phyloP scores from a whole-genome alignment of 306 rosid species.

The Acacia acuminata region DNA sequence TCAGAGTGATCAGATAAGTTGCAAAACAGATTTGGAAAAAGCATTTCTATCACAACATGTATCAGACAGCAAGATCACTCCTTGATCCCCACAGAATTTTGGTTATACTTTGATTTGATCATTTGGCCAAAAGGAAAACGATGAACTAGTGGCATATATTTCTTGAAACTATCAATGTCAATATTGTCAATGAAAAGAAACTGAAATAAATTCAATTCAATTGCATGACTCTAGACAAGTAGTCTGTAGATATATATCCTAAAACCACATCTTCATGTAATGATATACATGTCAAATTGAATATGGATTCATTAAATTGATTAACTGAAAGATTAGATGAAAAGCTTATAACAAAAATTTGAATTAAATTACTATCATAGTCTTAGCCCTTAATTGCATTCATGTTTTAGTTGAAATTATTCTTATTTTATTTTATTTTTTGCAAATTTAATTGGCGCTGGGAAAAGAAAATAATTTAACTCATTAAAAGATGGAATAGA shows the following conservation, averaged over 20 bases:
- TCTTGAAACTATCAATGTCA: constrained; percentile 2
- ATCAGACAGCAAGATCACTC: constrained; percentile 29
- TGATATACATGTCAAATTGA: no score
- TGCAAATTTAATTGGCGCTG: no score
- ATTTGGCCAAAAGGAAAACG: background rate
- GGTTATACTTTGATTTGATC: constrained; percentile 13
- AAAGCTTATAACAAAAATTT: no score
- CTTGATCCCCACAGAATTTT: constrained; percentile 8
- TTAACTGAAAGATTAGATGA: no score
- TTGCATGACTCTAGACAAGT: background rate
- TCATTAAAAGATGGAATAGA: no score
- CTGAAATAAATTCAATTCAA: background rate
- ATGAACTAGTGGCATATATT: constrained; percentile 7
- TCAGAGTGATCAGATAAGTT: constrained; percentile 15
- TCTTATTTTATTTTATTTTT: no score
- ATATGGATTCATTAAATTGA: no score
- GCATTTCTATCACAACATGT: constrained; percentile 42
- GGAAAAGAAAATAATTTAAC: no score
- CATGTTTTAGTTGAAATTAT: no score
- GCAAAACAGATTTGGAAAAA: constrained; percentile 51
- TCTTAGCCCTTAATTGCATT: no score
- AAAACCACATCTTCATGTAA: background rate
- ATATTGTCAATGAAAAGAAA: no score
- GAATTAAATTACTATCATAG: no score
- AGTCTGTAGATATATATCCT: background rate